Evolutionary conservation across 768 basidiomycete genomes (phyloP), one percentile per base, ranked within the genome.

Genomic region (Auriscalpium orientale): DNA sequence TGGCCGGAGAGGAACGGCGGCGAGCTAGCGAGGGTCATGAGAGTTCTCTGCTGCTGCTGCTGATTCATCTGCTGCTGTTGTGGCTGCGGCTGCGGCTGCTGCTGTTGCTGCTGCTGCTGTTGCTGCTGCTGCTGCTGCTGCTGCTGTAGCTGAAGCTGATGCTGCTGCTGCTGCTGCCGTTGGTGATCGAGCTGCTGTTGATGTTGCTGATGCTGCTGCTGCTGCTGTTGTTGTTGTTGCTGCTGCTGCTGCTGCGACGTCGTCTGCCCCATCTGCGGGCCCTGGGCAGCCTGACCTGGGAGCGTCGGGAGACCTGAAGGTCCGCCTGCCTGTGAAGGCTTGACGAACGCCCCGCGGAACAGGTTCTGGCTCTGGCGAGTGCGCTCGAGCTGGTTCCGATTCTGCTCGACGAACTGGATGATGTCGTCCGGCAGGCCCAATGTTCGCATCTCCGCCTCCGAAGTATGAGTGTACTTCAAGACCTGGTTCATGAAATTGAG

Each of bases 181-280:
- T 22, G 55, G 1, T 49, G 57, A 2, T 35, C 51, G 2, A 53
- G 58, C 15, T 55, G 59, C 1, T 55, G 59, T 2, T 58, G 56
- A 7, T 44, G 53, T 9, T 48, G 57, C 12, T 57, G 58, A 13
- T 28, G 59, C n/a, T 28, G 56, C 15, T 49, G 43, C 16, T 38
- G 56, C 37, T 51, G 53, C 20, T 20, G 13, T 33, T 46, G 47
- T 33, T 53, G 58, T 52, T 16, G 38, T 6, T 44, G 51, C 21
- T 53, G 51, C 46, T 34, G 53, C 53, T 46, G 53, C 10, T 53
- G 51, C 37, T 47, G 45, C 4, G 34, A 16, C 35, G 7, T 3
- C 45, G 33, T 8, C 46, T 46, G 53, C 13, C 8, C 11, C 33
- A 36, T 20, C 21, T 46, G 52, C 18, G 18, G 40, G 13, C 12